Evolutionary conservation across 805 yeast genomes (phyloP).

Genomic region (Schwanniomyces polymorphus): DNA sequence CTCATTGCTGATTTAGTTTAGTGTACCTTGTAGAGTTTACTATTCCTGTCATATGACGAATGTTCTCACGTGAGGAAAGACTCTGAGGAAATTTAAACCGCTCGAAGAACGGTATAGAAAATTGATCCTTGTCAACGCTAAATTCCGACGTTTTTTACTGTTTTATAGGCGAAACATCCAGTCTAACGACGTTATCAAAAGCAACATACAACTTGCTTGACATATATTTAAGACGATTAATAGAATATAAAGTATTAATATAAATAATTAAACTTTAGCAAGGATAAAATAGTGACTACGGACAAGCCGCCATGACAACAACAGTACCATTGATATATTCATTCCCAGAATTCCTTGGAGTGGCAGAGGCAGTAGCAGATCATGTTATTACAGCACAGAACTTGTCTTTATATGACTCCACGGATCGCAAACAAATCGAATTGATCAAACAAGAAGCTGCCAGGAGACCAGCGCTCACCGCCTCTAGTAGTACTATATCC

Average conservation of each 20-base stretch:
- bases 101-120: not conserved
- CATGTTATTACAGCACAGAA: conserved; percentile 90
- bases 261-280: not conserved
- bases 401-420: conserved; percentile 51
- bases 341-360: conserved; percentile 84
- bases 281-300: not conserved
- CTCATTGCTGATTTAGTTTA: not conserved
- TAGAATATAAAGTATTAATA: not conserved
- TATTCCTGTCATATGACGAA: too few species aligned
- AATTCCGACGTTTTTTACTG: not conserved
- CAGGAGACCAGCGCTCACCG: conserved; percentile 9
- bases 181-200: not conserved
- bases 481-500: conserved; percentile 8
- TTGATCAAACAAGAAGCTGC: conserved; percentile 26
- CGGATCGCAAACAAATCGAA: conserved; percentile 33
- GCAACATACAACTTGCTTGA: not conserved
- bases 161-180: not conserved
- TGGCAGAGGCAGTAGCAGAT: conserved; percentile 96
- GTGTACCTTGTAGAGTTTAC: not conserved
- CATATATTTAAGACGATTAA: not conserved
- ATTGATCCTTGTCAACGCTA: not conserved
- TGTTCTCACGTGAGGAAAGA: not conserved
- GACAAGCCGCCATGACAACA: conserved; percentile 62
- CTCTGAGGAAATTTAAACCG: not conserved
- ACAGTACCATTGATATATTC: conserved; percentile 93